Evolutionary conservation across 179 eudicot species (phyloP).

Genomic region (Patellifolia procumbens): DNA sequence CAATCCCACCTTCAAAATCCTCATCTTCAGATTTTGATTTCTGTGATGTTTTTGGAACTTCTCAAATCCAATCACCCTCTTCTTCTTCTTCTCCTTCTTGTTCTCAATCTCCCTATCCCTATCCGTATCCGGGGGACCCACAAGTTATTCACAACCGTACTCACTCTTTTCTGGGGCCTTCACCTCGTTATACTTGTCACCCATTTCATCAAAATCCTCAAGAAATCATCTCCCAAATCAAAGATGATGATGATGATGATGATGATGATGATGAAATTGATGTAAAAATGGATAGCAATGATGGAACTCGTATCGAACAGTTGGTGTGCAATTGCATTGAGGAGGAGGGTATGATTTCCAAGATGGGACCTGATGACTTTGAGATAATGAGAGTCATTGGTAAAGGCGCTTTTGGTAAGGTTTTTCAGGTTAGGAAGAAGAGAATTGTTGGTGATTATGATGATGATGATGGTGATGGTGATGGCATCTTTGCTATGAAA

Average conservation of each 20-base stretch:
- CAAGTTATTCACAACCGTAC: constrained; percentile 65
- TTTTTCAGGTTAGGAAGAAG: constrained; percentile 77
- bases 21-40: constrained; percentile 59
- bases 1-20: constrained; percentile 51
- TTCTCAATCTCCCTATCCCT: constrained; percentile 16
- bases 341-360: constrained; percentile 21
- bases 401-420: constrained; percentile 96
- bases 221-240: constrained; percentile 42
- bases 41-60: constrained; percentile 66
- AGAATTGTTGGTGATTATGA: constrained; percentile 18
- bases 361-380: constrained; percentile 75
- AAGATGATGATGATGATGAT: constrained; percentile 37
- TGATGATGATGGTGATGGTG: constrained; percentile 36
- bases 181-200: constrained; percentile 51
- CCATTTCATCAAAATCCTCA: constrained; percentile 35
- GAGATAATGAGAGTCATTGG: constrained; percentile 85
- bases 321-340: constrained; percentile 29
- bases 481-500: constrained; percentile 83
- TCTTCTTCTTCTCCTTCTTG: constrained; percentile 35
- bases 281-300: constrained; percentile 22
- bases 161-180: constrained; percentile 88
- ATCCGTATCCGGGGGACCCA: constrained; percentile 39
- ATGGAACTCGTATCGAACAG: constrained; percentile 30
- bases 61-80: too few relatives aligned
- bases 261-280: constrained; percentile 35